phyloP scores from a whole-genome alignment of 805 yeast genomes.

The Candida ovalis region DNA sequence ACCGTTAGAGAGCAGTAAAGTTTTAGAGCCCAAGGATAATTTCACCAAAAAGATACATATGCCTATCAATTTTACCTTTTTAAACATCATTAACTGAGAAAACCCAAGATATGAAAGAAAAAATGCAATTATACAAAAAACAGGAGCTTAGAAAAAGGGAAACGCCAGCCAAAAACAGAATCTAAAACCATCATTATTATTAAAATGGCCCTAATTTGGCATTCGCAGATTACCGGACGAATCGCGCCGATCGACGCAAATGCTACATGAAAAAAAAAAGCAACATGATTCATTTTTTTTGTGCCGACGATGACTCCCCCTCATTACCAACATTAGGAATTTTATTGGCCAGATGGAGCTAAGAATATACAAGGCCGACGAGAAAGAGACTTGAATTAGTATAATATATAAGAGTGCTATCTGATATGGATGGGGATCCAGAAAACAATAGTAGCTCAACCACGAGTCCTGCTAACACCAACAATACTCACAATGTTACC shows the following conservation, averaged over 20 bases:
- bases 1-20: conserved; percentile 13
- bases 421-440: not conserved
- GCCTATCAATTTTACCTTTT: no score
- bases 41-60: not conserved
- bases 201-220: no score
- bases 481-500: not conserved
- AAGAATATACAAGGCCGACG: no score
- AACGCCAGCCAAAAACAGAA: not conserved
- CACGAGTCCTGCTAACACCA: not conserved
- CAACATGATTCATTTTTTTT: not conserved
- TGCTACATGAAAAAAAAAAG: not conserved
- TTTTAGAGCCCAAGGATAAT: conserved; percentile 6
- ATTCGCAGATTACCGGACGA: no score
- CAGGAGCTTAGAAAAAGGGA: not conserved
- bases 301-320: not conserved
- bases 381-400: no score
- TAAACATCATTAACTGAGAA: no score
- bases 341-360: not conserved
- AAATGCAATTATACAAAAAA: not conserved
- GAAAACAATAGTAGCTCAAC: not conserved
- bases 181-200: no score
- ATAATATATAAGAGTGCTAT: not conserved
- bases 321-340: not conserved
- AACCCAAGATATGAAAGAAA: not conserved
- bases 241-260: not conserved